Conservation (phyloP, 176 grass and related monocot species). For the Stipa capillata region DNA sequence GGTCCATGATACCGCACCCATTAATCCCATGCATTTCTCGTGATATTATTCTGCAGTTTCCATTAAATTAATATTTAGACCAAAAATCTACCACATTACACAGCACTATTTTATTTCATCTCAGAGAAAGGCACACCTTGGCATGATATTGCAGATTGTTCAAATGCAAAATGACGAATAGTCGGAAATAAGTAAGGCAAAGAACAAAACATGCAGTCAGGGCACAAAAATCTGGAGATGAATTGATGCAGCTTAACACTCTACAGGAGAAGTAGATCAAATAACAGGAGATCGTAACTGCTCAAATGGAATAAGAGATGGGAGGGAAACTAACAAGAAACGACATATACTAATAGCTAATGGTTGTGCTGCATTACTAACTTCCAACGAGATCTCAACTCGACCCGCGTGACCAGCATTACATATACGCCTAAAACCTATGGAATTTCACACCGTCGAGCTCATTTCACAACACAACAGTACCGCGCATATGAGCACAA, state of each 20-base stretch:
- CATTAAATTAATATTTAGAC: background rate
- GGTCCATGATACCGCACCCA: slow-evolving; percentile 42
- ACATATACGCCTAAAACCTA: background rate
- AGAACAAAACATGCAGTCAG: background rate
- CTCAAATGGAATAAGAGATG: background rate
- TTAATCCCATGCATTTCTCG: slow-evolving; percentile 46
- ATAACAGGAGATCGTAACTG: too few relatives aligned
- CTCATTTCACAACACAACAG: background rate
- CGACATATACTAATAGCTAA: background rate
- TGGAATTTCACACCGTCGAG: background rate
- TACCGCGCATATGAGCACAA: background rate
- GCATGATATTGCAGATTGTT: slow-evolving; percentile 49
- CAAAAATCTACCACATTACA: background rate
- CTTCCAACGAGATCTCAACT: background rate
- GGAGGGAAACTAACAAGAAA: background rate
- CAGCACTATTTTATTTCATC: background rate
- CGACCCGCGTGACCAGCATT: too few relatives aligned
- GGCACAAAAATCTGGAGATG: background rate
- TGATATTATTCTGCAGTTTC: slow-evolving; percentile 30
- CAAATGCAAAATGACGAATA: slow-evolving; percentile 47
- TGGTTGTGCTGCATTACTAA: background rate
- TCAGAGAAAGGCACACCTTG: slow-evolving; percentile 13
- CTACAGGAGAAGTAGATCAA: too few relatives aligned
- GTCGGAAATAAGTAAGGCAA: slow-evolving; percentile 40
- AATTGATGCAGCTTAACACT: background rate